These are phyloP conservation scores for Fusarium equiseti DNA, from an alignment of 2,329 filamentous ascomycete genomes.

Conservation along the genomic window DNA sequence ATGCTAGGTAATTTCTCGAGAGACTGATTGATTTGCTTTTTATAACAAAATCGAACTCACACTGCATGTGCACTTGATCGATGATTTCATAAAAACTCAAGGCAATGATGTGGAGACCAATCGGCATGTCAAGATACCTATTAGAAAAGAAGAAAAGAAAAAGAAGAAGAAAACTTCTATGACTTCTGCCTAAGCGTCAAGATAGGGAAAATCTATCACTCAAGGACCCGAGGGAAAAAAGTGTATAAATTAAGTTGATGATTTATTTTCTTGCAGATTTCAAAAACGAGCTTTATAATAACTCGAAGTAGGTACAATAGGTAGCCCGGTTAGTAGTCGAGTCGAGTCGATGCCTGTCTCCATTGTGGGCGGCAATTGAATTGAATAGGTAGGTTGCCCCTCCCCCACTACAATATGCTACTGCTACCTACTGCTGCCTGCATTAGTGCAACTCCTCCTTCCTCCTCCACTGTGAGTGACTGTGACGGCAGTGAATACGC, in stretches of 20 bases:
- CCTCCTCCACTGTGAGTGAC: not conserved
- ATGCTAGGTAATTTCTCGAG: not conserved
- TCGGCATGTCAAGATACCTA: not conserved
- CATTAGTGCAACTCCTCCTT: slow-evolving; percentile 22
- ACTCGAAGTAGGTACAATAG: not conserved
- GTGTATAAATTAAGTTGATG: not conserved
- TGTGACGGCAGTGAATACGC: slow-evolving; percentile 21
- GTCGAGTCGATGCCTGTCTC: not conserved
- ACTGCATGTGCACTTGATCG: not conserved
- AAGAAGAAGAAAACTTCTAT: not conserved
- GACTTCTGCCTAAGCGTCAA: not conserved
- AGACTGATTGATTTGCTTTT: not conserved
- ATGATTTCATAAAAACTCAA: not conserved
- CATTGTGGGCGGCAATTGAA: not conserved
- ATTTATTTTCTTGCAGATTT: not conserved
- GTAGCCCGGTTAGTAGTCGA: no score
- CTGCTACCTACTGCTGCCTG: slow-evolving; percentile 5
- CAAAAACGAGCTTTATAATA: not conserved
- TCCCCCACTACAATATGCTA: slow-evolving; percentile 14
- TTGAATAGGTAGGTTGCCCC: slow-evolving; percentile 13
- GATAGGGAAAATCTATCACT: not conserved
- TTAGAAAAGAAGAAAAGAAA: not conserved
- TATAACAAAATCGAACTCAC: not conserved
- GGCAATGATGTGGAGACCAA: not conserved
- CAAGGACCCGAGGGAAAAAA: not conserved